Conservation (phyloP, 192 early-diverging fungal genomes). For the Coemansia guatemalensis region DNA sequence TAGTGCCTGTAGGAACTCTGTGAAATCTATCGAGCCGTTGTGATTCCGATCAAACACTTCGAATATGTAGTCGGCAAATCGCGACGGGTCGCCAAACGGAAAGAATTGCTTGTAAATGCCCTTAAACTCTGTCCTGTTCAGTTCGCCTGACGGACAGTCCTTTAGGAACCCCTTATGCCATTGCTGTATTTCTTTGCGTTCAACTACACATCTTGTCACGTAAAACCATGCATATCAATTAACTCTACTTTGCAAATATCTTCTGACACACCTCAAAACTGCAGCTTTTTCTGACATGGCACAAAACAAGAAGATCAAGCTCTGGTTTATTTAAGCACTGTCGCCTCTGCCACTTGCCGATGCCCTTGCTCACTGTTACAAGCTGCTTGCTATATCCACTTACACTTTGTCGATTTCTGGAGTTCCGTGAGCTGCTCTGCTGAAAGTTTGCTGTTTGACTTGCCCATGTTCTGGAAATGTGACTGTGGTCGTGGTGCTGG, state of each 20-base stretch:
- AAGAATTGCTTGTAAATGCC: slow-evolving; percentile 96
- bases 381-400: slow-evolving; percentile 40
- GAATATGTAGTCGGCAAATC: slow-evolving; percentile 90
- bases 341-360: neutral
- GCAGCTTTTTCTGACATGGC: neutral
- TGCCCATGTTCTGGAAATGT: slow-evolving; percentile 62
- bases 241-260: neutral
- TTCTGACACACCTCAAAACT: neutral
- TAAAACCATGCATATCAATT: neutral
- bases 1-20: slow-evolving; percentile 86
- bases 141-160: slow-evolving; percentile 84
- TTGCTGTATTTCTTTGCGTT: slow-evolving; percentile 93
- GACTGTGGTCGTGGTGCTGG: neutral
- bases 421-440: slow-evolving; percentile 77
- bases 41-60: slow-evolving; percentile 89
- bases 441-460: slow-evolving; percentile 81
- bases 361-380: neutral
- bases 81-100: slow-evolving; percentile 91
- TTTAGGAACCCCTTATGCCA: slow-evolving; percentile 97
- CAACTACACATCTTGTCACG: slow-evolving; percentile 48
- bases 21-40: slow-evolving; percentile 88
- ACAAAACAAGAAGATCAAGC: neutral
- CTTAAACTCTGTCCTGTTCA: slow-evolving; percentile 84
- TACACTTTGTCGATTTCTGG: slow-evolving; percentile 80
- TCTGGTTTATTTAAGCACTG: neutral